Percentiles rank a stretch among this genome's conserved stretches.
Conservation (phyloP, 495 filamentous ascomycete species). For the Aspergillus avenaceus region DNA sequence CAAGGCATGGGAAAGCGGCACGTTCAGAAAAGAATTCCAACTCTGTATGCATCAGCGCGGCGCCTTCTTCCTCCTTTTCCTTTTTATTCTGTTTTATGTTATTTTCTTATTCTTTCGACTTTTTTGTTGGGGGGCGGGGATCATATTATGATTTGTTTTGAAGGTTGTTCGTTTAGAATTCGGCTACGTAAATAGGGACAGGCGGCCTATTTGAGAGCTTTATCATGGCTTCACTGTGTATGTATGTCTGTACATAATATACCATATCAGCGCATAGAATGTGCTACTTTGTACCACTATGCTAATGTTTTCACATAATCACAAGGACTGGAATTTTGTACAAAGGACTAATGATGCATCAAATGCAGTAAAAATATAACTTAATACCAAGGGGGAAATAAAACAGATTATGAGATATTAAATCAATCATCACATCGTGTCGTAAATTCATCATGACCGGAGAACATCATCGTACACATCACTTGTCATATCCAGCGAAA, state of each 20-base stretch:
- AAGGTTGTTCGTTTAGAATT: not conserved
- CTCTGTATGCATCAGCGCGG: slow-evolving; percentile 16
- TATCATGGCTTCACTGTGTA: not conserved
- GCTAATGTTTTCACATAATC: not conserved
- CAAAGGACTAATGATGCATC: not conserved
- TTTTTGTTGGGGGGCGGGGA: slow-evolving; percentile 7
- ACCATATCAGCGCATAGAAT: not conserved
- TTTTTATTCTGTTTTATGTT: not conserved
- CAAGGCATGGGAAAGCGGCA: slow-evolving; percentile 9
- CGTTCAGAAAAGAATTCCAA: slow-evolving; percentile 7
- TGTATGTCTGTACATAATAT: slow-evolving; percentile 10
- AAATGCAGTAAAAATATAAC: not conserved
- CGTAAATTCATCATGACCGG: not conserved
- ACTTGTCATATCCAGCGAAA: not conserved
- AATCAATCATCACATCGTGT: not conserved
- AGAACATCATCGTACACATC: not conserved
- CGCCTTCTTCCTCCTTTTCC: slow-evolving; percentile 2
- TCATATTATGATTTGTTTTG: slow-evolving; percentile 3
- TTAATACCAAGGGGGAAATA: not conserved
- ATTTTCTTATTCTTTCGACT: not conserved
- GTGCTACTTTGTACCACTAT: not conserved
- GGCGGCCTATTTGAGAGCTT: not conserved
- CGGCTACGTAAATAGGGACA: not conserved
- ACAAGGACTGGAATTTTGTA: no score
- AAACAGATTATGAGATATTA: no score